These are phyloP conservation scores for Lathyrus oleraceus DNA, from an alignment of 306 rosid genomes.

Conservation along the genomic window DNA sequence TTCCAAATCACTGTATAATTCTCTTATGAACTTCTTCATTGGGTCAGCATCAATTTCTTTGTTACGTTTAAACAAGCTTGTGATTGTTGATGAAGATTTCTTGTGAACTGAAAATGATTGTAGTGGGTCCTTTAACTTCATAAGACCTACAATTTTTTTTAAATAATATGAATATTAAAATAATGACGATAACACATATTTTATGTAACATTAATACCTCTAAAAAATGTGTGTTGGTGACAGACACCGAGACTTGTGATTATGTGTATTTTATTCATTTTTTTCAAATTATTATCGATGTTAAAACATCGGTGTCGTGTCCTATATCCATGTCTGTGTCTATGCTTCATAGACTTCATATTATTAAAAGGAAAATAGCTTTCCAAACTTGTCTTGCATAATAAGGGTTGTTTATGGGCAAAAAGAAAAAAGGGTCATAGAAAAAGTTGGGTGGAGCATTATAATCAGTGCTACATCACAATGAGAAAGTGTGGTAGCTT, in stretches of 20 bases:
- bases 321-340: too few species aligned
- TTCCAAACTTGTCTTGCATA: slow-evolving; percentile 36
- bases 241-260: too few species aligned
- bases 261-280: too few species aligned
- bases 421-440: background rate
- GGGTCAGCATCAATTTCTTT: slow-evolving; percentile 57
- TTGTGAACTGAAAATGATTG: slow-evolving; percentile 51
- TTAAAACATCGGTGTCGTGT: too few species aligned
- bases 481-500: slow-evolving; percentile 14
- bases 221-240: too few species aligned
- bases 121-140: slow-evolving; percentile 81
- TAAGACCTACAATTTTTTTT: slow-evolving; percentile 40
- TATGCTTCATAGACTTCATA: background rate
- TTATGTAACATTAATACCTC: too few species aligned
- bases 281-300: too few species aligned
- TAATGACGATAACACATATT: too few species aligned
- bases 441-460: slow-evolving; percentile 45
- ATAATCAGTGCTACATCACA: slow-evolving; percentile 39
- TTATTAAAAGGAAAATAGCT: background rate
- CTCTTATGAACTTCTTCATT: slow-evolving; percentile 46
- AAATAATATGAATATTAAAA: background rate
- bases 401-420: slow-evolving; percentile 25
- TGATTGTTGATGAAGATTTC: slow-evolving; percentile 45
- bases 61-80: slow-evolving; percentile 48
- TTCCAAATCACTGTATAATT: slow-evolving; percentile 70